Base-by-base conservation (phyloP, 1,284 basidiomycete species). In the Ceratobasidium papillatum region DNA sequence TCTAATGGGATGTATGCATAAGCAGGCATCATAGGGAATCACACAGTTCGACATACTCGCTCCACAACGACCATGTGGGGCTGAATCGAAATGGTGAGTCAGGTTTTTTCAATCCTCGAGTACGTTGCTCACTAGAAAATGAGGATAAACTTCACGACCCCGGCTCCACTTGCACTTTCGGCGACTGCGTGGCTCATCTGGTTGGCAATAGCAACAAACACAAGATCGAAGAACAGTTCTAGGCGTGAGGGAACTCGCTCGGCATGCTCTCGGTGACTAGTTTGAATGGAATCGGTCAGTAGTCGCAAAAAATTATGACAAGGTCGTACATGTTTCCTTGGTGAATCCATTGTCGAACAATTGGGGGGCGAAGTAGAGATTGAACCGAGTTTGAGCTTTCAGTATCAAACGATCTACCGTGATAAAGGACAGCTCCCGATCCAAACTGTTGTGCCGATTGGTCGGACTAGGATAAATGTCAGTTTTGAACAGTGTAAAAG, bases 171-270 rank as follows among this genome's bases (percentile, higher is more conserved):
- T 17, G 78, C 52, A 34, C 30, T 75, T 74, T 51, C 61, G 12
- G 79, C 76, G 38, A 82, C 82, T 14, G 80, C 80, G 38, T 83
- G 82, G 52, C 81, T 80, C 22, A 84, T 79, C 62, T 83, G 81
- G 75, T 83, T 83, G n/a, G 82, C 81, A 49, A 84, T 81, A 12
- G 81, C 83, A 25, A 84, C 83, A 74, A 82, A 84, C 0, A 83
- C 76, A 43, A 84, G 77, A 74, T 84, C 83, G 71, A 84, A 83
- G 79, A 84, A 84, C 12, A 84, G 80, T 77, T 84, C 82, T 69
- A 83, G 80, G 63, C 76, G 81, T 8, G 65, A 68, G 14, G 65
- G 65, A 3, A 68, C 65, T n/a, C 65, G 65, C 34, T 68, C 65
- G n/a, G 51, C 56, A 34, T 68, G 65, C 43, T 68, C 65, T 49